Conservation (phyloP, 495 filamentous ascomycete species). For the Tuber umbilicatum region DNA sequence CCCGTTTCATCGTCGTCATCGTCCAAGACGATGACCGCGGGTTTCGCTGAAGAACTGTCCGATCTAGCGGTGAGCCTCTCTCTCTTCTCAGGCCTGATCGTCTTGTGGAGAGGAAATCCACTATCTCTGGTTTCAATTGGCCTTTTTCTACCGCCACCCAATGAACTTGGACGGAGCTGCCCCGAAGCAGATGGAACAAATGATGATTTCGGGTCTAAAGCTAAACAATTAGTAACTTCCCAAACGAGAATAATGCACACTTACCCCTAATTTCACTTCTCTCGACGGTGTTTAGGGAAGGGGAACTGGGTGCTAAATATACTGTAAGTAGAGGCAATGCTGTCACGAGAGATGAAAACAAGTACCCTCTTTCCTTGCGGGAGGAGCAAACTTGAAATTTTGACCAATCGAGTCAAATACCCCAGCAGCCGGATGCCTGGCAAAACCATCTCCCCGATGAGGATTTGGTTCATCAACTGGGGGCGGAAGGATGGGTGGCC, state of each 20-base stretch:
- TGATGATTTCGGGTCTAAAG: neutral
- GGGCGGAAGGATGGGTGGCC: neutral
- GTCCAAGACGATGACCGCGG: neutral
- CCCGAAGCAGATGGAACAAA: neutral
- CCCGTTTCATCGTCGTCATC: neutral
- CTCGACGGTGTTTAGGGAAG: neutral
- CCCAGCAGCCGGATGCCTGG: conserved; percentile 11
- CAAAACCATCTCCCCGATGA: neutral
- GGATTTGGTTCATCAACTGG: neutral
- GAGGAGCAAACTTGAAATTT: conserved; percentile 28
- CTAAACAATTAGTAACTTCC: neutral
- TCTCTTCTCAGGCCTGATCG: neutral
- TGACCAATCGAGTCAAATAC: conserved; percentile 28
- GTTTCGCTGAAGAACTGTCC: neutral
- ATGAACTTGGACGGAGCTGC: neutral
- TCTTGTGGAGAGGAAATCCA: neutral
- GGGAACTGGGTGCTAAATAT: neutral
- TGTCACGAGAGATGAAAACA: neutral
- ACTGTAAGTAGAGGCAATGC: neutral
- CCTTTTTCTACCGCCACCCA: neutral
- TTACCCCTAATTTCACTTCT: neutral
- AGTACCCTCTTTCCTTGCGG: conserved; percentile 14
- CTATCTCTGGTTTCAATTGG: neutral
- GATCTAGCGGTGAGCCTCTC: neutral
- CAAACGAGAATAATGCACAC: neutral